A percentile compares a stretch with the other conserved stretches of the same genome.
These are phyloP conservation scores for Diaporthe helianthi DNA, from an alignment of 2,329 filamentous ascomycete species.

Conservation along the genomic window DNA sequence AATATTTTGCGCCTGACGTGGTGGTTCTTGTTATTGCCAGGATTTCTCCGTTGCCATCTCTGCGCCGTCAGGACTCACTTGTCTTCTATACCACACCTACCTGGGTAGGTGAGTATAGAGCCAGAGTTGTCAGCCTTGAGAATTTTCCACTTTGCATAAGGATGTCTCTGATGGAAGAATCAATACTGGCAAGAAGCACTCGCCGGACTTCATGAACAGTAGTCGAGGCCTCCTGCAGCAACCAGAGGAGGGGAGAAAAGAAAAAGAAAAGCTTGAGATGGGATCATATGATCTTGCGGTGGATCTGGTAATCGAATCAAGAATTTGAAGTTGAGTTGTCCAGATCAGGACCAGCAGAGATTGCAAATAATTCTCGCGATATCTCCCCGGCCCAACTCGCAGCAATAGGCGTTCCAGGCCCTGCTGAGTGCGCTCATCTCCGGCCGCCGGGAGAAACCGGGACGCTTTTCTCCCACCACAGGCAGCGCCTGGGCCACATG, in stretches of 20 bases:
- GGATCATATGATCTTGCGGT: not conserved
- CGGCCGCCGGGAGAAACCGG: constrained; percentile 30
- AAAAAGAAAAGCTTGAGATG: not conserved
- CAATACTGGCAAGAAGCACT: not conserved
- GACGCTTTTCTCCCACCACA: not conserved
- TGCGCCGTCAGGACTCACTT: too few relatives aligned
- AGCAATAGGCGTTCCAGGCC: constrained; percentile 10
- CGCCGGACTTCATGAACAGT: too few relatives aligned
- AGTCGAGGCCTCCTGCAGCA: not conserved
- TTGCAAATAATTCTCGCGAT: constrained; percentile 23
- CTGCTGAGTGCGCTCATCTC: constrained; percentile 30
- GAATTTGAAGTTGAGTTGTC: not conserved
- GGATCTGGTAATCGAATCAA: not conserved
- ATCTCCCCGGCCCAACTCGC: constrained; percentile 4
- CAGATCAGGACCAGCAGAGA: not conserved
- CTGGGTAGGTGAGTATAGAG: too few relatives aligned
- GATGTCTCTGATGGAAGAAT: not conserved
- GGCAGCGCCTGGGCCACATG: constrained; percentile 33
- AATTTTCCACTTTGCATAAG: too few relatives aligned
- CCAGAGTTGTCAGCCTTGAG: too few relatives aligned
- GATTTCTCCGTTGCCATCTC: too few relatives aligned
- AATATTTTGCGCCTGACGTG: too few relatives aligned
- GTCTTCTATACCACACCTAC: too few relatives aligned
- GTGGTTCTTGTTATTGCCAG: not conserved
- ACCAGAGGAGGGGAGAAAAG: not conserved